phyloP scores from a whole-genome alignment of 768 basidiomycete genomes.

The Cyclocybe cylindracea region DNA sequence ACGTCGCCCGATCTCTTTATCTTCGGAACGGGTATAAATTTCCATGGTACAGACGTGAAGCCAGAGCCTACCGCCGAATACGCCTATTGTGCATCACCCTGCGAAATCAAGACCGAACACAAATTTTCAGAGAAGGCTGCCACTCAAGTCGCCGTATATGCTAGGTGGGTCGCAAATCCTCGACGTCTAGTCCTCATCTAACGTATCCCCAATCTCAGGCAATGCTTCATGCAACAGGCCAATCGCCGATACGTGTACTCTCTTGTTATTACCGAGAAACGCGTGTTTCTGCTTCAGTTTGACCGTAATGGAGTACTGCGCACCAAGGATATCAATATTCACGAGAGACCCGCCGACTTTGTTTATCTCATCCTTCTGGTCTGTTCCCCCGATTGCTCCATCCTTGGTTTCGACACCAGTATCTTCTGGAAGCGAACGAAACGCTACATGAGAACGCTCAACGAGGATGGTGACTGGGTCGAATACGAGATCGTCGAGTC shows the following conservation, averaged over 20 bases:
- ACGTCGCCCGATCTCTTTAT: background rate
- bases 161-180: constrained; percentile 2
- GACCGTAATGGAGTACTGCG: constrained; percentile 18
- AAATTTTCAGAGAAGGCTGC: background rate
- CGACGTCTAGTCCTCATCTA: background rate
- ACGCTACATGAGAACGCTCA: constrained; percentile 3
- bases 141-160: constrained; percentile 16
- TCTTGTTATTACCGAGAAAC: constrained; percentile 12
- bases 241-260: constrained; percentile 20
- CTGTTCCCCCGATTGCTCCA: constrained; percentile 12
- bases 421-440: constrained; percentile 15
- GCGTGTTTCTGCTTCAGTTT: constrained; percentile 14
- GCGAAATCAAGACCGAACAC: constrained; percentile 10
- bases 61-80: background rate
- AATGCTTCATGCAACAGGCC: constrained; percentile 19
- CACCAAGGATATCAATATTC: constrained; percentile 15
- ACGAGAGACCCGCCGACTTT: constrained; percentile 12
- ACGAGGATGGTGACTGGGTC: background rate
- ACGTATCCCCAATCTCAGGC: constrained; percentile 1
- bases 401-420: constrained; percentile 21
- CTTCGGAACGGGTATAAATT: background rate
- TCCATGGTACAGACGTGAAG: background rate
- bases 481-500: background rate
- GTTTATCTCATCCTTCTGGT: constrained; percentile 20
- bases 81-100: background rate